A percentile compares a stretch with the other conserved stretches of the same genome.
Conservation (phyloP, 495 filamentous ascomycete species). For the Usnea hakonensis region DNA sequence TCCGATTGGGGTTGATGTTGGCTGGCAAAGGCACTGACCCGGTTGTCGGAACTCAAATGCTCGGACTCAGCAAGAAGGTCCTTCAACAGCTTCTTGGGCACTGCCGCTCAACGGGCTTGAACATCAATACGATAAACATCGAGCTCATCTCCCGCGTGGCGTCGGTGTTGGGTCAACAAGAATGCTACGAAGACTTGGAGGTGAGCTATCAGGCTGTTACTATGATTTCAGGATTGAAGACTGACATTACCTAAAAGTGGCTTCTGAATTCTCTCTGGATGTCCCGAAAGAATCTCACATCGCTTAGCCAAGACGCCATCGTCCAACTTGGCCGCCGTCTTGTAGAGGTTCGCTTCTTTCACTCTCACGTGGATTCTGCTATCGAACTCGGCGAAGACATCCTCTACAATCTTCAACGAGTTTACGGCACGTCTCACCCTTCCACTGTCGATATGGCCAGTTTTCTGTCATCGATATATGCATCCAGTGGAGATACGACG, state of each 20-base stretch:
- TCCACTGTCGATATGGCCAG: slow-evolving; percentile 46
- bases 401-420: slow-evolving; percentile 52
- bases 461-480: slow-evolving; percentile 47
- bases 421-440: slow-evolving; percentile 45
- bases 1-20: slow-evolving; percentile 46
- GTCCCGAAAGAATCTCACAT: slow-evolving; percentile 49
- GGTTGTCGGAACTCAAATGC: slow-evolving; percentile 37
- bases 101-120: slow-evolving; percentile 39
- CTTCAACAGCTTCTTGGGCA: slow-evolving; percentile 42
- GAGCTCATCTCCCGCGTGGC: slow-evolving; percentile 46
- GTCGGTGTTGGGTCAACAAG: slow-evolving; percentile 48
- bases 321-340: slow-evolving; percentile 47
- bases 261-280: slow-evolving; percentile 51
- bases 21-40: slow-evolving; percentile 41
- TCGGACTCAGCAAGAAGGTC: slow-evolving; percentile 44
- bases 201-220: slow-evolving; percentile 24
- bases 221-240: neutral
- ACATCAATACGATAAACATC: slow-evolving; percentile 45
- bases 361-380: slow-evolving; percentile 35
- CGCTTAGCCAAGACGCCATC: slow-evolving; percentile 44
- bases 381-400: slow-evolving; percentile 50
- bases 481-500: slow-evolving; percentile 37
- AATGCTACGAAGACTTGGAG: slow-evolving; percentile 51
- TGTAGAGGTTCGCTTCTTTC: slow-evolving; percentile 49
- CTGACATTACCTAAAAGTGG: slow-evolving; percentile 20